A percentile compares a stretch with the other conserved stretches of the same genome.
Evolutionary conservation across 768 basidiomycete genomes (phyloP).

Genomic region (Mycena filopes): DNA sequence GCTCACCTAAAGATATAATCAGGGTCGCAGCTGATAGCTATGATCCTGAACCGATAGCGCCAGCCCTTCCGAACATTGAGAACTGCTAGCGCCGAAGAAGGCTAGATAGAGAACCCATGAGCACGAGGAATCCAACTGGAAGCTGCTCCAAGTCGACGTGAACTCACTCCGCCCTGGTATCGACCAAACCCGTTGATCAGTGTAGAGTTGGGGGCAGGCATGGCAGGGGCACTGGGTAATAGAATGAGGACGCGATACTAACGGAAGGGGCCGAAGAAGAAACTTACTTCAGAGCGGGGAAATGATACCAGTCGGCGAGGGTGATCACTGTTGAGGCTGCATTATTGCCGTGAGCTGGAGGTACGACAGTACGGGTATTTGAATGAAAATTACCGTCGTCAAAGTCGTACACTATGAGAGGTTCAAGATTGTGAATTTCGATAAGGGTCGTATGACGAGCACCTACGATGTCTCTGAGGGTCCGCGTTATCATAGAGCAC

Average conservation of each 20-base stretch:
- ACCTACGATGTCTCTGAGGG: slow-evolving; percentile 44
- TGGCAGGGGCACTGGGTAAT: slow-evolving; percentile 33
- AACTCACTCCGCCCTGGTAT: slow-evolving; percentile 45
- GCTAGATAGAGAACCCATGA: slow-evolving; percentile 21
- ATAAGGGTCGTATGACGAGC: neutral
- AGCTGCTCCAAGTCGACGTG: no score
- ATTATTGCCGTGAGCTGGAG: neutral
- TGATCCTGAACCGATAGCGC: slow-evolving; percentile 61
- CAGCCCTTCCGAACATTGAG: slow-evolving; percentile 49
- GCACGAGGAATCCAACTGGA: neutral
- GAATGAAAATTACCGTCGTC: slow-evolving; percentile 52
- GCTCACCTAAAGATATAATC: slow-evolving; percentile 50
- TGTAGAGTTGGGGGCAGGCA: slow-evolving; percentile 40
- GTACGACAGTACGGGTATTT: neutral
- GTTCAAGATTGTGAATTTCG: slow-evolving; percentile 4
- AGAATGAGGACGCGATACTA: slow-evolving; percentile 28
- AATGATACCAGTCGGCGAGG: slow-evolving; percentile 53
- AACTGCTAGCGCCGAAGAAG: slow-evolving; percentile 48
- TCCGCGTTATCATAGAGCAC: slow-evolving; percentile 57
- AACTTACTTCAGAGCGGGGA: slow-evolving; percentile 9
- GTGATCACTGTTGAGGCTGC: slow-evolving; percentile 58
- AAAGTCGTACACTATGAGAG: slow-evolving; percentile 41
- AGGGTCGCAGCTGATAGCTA: slow-evolving; percentile 58
- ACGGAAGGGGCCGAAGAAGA: slow-evolving; percentile 41
- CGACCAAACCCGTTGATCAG: slow-evolving; percentile 60